These are phyloP conservation scores for Jaltomata sinuosa DNA, from an alignment of 257 asterid genomes.

Conservation along the genomic window DNA sequence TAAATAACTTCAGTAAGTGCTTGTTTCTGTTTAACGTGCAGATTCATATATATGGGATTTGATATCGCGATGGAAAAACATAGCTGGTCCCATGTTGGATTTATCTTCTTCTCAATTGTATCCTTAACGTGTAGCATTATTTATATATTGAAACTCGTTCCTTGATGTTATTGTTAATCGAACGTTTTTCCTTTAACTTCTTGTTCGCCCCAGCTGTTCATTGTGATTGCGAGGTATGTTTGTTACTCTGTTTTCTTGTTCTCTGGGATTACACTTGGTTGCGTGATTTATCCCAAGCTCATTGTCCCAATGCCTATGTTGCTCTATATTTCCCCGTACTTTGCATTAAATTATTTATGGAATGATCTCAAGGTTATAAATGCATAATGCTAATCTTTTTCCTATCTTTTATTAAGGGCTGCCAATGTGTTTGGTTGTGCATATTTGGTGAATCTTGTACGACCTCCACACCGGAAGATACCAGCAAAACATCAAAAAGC, in stretches of 20 bases:
- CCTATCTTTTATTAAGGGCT: conserved; percentile 56
- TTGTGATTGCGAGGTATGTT: conserved; percentile 86
- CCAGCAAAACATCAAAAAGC: conserved; percentile 96
- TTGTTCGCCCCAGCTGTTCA: conserved; percentile 54
- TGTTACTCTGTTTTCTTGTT: not conserved
- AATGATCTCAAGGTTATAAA: conserved; percentile 3
- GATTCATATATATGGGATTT: conserved; percentile 97
- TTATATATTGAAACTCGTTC: not conserved
- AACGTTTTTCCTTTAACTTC: conserved; percentile 42
- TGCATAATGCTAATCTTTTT: conserved; percentile 8
- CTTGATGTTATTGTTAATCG: conserved; percentile 8
- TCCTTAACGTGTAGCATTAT: conserved; percentile 34
- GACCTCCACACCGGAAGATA: conserved; percentile 79
- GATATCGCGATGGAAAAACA: conserved; percentile 98
- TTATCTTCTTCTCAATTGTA: conserved; percentile 95
- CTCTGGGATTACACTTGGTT: not conserved
- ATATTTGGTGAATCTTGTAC: conserved; percentile 78
- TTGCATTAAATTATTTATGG: conserved; percentile 1
- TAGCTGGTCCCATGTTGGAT: conserved; percentile 99
- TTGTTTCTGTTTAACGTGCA: conserved; percentile 26
- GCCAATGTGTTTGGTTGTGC: conserved; percentile 98
- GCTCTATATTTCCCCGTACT: not conserved
- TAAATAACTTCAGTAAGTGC: conserved; percentile 9
- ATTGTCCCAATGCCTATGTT: not conserved
- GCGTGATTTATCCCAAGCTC: not conserved